Conservation (phyloP, 176 grass and related monocot genomes). For the Phoenix dactylifera region DNA sequence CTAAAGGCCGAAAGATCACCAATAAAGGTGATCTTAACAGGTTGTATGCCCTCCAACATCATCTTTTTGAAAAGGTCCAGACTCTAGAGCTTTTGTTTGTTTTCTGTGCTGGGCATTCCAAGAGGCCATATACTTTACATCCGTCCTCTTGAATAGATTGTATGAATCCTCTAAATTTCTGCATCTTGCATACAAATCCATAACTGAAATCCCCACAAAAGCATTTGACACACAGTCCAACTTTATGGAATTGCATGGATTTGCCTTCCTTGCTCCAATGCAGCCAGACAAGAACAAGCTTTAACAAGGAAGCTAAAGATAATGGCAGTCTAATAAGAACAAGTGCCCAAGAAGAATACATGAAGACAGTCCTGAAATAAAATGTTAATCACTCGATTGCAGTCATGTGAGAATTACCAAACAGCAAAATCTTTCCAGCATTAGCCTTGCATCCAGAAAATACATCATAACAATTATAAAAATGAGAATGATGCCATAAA, state of each 20-base stretch:
- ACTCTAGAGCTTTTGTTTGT: neutral
- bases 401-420: no score
- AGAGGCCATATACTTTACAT: neutral
- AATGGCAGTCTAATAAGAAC: slow-evolving; percentile 22
- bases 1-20: slow-evolving; percentile 21
- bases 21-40: slow-evolving; percentile 16
- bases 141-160: slow-evolving; percentile 8
- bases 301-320: slow-evolving; percentile 22
- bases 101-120: slow-evolving; percentile 16
- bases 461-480: no score
- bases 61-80: slow-evolving; percentile 18
- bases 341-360: no score
- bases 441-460: no score
- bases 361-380: no score
- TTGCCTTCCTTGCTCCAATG: slow-evolving; percentile 17
- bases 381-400: no score
- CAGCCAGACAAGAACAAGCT: slow-evolving; percentile 21
- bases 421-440: no score
- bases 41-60: slow-evolving; percentile 2
- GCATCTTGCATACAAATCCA: slow-evolving; percentile 32
- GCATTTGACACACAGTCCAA: slow-evolving; percentile 10
- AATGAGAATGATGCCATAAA: no score
- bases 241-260: slow-evolving; percentile 20
- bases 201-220: slow-evolving; percentile 17
- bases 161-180: slow-evolving; percentile 22